These are phyloP conservation scores for Aspergillus sp. DNA, from an alignment of 2,329 filamentous ascomycete genomes.

Conservation along the genomic window DNA sequence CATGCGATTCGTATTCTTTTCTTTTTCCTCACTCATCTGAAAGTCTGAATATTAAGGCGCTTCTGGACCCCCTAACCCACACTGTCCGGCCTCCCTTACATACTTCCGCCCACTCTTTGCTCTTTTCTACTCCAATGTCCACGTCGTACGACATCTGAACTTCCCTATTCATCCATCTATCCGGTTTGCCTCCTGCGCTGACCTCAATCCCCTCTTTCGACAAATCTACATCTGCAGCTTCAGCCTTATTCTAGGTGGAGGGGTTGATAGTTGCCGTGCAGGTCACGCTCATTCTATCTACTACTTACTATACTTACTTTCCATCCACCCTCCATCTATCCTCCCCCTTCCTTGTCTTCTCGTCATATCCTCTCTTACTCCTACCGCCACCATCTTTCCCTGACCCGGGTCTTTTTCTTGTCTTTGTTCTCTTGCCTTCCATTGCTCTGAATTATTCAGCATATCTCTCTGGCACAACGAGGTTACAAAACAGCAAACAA, in stretches of 20 bases:
- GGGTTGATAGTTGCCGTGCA: conserved; percentile 9
- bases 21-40: background rate
- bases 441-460: background rate
- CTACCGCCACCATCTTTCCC: background rate
- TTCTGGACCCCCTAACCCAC: background rate
- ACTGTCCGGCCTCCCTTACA: background rate
- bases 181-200: conserved; percentile 4
- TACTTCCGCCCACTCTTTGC: background rate
- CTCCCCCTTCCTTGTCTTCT: background rate
- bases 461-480: background rate
- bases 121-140: background rate
- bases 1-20: conserved; percentile 1
- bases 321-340: background rate
- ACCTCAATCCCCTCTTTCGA: conserved; percentile 5
- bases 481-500: background rate
- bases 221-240: background rate
- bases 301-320: background rate
- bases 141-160: conserved; percentile 2
- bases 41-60: conserved; percentile 3
- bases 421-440: background rate
- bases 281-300: conserved; percentile 10
- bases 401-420: too few relatives aligned
- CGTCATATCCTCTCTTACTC: background rate
- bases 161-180: background rate
- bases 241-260: conserved; percentile 7